Evolutionary conservation across 2,329 filamentous ascomycete species (phyloP), one percentile per base, ranked within the genome.

Genomic region (Sphaceloma murrayae): DNA sequence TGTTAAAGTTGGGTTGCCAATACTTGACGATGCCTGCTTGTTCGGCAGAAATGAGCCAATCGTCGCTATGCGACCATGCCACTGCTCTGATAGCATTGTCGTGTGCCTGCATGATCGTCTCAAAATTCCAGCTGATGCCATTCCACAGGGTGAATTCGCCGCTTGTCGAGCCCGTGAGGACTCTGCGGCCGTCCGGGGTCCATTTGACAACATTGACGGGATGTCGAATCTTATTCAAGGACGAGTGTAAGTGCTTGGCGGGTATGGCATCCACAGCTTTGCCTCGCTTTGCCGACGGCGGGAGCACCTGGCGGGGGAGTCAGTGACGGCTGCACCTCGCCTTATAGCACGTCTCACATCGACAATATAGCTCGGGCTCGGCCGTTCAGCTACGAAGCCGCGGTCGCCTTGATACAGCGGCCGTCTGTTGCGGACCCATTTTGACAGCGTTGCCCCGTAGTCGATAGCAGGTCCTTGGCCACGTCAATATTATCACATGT

Each of bases 131-230:
- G 17, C 87, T 89, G 32, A 89, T 96, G 51, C 91, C 91, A 61
- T 98, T 98, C 91, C 91, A 98, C 3, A 98, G 67, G 29, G 93
- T 98, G 57, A 98, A 98, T 62, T 98, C 91, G 58, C 91, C 91
- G 61, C 89, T 96, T 53, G 87, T 94, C 0, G 88, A 94, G 16
- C 87, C 91, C 0, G 91, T 96, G 59, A 98, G 73, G 46, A 98
- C 68, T 53, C 91, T 75, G 49, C 91, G 80, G 19, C 91, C 91
- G 63, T 98, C 91, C 5, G 91, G 91, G 11, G 93, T 98, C 91
- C 91, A 98, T 62, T 86, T 78, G 30, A 98, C 89, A 6, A 96
- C 85, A 52, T 95, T 96, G 58, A 98, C 85, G 1, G 91, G 91
- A 55, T 96, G 91, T 59, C 94, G 94, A 57, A 94, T 88, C 60